Evolutionary conservation across 1,284 basidiomycete species (phyloP), one percentile per base, ranked within the genome.

Genomic region (Sporisorium scitamineum): DNA sequence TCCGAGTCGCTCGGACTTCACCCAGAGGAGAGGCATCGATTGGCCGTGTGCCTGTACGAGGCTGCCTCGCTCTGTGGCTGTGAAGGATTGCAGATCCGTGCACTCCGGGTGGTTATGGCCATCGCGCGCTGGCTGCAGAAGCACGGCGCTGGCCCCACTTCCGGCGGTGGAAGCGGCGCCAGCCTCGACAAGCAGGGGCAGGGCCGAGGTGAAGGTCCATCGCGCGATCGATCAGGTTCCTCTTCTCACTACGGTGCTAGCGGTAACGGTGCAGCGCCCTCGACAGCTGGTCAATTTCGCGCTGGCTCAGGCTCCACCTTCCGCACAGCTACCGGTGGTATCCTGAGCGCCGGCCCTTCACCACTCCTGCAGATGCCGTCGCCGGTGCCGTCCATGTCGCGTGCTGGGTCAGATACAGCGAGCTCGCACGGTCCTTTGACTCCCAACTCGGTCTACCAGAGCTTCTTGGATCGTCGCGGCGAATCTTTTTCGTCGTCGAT

Each of bases 1-100:
- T 73, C 72, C 32, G 70, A 71, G 54, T 56, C 64, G 34, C 60
- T 71, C 31, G 68, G 70, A 8, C 55, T 75, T 18, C 64, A 73
- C 26, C 61, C 81, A 13, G 90, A 91, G 34, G 90, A 92, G 18
- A 86, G 97, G 26, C 92, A 92, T 44, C 92, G 90, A 9, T 93
- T 92, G 9, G 93, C 93, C 14, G 92, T 95, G 10, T 93, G 92
- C 44, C 92, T 97, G 27, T 95, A 96, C 84, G 94, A 96, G 84
- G 93, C 96, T 7, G 94, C 95, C 6, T 94, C 94, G 1, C 88
- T 97, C 10, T 95, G 94, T 82, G 93, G 91, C 78, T 93, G 92
- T 85, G 90, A 93, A 76, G 92, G 92, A 80, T 87, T 97, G 58
- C 93, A 96, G 82, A 94, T 96, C 76, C 89, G 94, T 90, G 80